These are phyloP conservation scores for Aureobasidium namibiae DNA, from an alignment of 2,329 filamentous ascomycete species.

Conservation along the genomic window DNA sequence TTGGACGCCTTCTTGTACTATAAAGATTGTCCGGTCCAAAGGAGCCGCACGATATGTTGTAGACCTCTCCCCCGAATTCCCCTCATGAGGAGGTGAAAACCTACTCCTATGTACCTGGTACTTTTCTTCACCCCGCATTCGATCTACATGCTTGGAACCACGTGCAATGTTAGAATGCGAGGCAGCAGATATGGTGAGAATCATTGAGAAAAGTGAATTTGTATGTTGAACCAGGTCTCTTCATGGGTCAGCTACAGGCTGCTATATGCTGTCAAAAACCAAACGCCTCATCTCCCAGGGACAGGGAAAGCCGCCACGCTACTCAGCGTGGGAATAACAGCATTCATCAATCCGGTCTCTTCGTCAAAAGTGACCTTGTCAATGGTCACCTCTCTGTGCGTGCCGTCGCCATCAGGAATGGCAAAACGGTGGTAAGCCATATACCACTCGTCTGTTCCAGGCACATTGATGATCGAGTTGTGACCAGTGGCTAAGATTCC, in stretches of 20 bases:
- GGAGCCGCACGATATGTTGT: not conserved
- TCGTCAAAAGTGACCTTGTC: conserved; percentile 34
- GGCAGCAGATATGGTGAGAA: too few relatives aligned
- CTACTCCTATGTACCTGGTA: not conserved
- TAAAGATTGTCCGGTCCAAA: not conserved
- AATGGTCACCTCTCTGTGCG: conserved; percentile 36
- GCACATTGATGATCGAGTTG: conserved; percentile 39
- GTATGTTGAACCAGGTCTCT: too few relatives aligned
- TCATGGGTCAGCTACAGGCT: too few relatives aligned
- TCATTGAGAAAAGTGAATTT: too few relatives aligned
- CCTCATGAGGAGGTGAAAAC: not conserved
- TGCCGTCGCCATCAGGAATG: conserved; percentile 40
- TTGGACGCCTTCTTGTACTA: not conserved
- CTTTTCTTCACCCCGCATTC: not conserved
- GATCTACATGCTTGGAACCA: not conserved
- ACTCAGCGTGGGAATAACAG: conserved; percentile 31
- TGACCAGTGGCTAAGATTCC: conserved; percentile 42
- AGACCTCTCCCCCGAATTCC: not conserved
- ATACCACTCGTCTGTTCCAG: conserved; percentile 42
- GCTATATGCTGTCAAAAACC: too few relatives aligned
- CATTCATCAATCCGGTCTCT: conserved; percentile 29
- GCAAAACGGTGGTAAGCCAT: conserved; percentile 43
- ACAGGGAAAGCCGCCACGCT: conserved; percentile 16
- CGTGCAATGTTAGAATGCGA: too few relatives aligned
- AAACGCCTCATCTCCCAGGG: not conserved